Evolutionary conservation across 148 eudicot species (phyloP).

Genomic region (Polygonum maritimum): DNA sequence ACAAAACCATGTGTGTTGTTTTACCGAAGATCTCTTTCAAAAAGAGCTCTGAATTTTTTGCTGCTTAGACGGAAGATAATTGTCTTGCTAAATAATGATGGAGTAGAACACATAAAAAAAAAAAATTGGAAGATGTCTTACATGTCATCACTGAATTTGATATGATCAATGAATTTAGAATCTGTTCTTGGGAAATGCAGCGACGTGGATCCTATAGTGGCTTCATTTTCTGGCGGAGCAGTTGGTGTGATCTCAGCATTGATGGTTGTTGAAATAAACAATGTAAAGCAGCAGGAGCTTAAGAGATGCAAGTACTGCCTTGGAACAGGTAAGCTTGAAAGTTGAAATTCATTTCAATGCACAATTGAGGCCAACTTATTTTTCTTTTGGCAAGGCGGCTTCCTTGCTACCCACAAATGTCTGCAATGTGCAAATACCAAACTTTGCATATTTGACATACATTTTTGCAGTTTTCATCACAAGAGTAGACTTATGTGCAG

Average conservation of each 20-base stretch:
- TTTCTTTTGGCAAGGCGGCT: neutral
- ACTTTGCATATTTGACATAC: neutral
- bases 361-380: neutral
- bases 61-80: neutral
- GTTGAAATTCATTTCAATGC: neutral
- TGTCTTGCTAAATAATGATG: neutral
- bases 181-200: conserved; percentile 31
- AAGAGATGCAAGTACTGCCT: conserved; percentile 97
- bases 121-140: neutral
- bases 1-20: neutral
- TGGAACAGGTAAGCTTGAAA: conserved; percentile 61
- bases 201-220: conserved; percentile 94
- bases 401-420: neutral
- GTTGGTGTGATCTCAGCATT: conserved; percentile 95
- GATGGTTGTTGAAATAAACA: conserved; percentile 97
- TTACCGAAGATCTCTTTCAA: neutral
- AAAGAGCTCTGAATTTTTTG: neutral
- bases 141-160: neutral
- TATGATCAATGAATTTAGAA: neutral
- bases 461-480: neutral
- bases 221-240: conserved; percentile 98
- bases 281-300: conserved; percentile 90
- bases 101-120: neutral
- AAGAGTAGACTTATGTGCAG: neutral
- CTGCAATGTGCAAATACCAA: neutral